Evolutionary conservation across 2,329 filamentous ascomycete genomes (phyloP).

Genomic region (Trichophyton schoenleinii): DNA sequence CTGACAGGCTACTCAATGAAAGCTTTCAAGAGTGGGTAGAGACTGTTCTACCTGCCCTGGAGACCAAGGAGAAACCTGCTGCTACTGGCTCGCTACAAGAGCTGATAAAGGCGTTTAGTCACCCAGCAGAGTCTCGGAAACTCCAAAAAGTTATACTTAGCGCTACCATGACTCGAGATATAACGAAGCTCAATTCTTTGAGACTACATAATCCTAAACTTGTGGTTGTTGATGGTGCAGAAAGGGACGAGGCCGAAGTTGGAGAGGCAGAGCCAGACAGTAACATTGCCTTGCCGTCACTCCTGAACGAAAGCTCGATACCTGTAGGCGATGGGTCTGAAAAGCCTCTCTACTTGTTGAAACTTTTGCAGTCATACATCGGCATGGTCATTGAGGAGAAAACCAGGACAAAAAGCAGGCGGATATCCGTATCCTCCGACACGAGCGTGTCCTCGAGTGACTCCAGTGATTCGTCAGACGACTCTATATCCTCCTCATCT

Average conservation of each 20-base stretch:
- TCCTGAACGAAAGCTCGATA: slow-evolving; percentile 53
- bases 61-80: slow-evolving; percentile 41
- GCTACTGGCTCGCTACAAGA: slow-evolving; percentile 33
- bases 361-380: slow-evolving; percentile 47
- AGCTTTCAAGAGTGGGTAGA: slow-evolving; percentile 87
- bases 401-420: neutral
- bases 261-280: slow-evolving; percentile 10
- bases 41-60: slow-evolving; percentile 49
- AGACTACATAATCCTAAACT: slow-evolving; percentile 62
- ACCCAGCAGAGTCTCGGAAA: slow-evolving; percentile 28
- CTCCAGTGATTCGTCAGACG: slow-evolving; percentile 23
- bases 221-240: slow-evolving; percentile 55
- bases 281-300: slow-evolving; percentile 41
- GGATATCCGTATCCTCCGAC: neutral
- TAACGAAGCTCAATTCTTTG: slow-evolving; percentile 64
- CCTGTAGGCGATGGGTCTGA: slow-evolving; percentile 56
- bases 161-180: slow-evolving; percentile 80
- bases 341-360: slow-evolving; percentile 75
- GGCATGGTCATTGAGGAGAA: slow-evolving; percentile 13
- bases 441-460: slow-evolving; percentile 14
- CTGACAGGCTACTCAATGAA: slow-evolving; percentile 80
- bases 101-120: slow-evolving; percentile 24
- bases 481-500: slow-evolving; percentile 19
- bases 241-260: slow-evolving; percentile 13
- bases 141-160: slow-evolving; percentile 76